A percentile compares a stretch with the other conserved stretches of the same genome.
Conservation (phyloP, 345 rosid species). For the Camelina hispida region DNA sequence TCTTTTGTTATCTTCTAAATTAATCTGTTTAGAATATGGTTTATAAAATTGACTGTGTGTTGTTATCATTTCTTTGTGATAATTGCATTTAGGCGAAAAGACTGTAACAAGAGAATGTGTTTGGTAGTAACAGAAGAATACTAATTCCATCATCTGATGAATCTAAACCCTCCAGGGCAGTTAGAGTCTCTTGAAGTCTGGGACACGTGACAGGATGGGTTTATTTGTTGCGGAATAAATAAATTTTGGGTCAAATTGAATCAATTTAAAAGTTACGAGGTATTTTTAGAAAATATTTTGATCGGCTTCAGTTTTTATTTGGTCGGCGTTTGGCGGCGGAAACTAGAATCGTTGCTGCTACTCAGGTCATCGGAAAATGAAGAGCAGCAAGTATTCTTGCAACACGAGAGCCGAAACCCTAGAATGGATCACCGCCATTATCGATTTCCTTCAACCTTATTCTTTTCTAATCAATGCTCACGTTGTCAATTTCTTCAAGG, state of each 20-base stretch:
- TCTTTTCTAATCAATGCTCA: constrained; percentile 62
- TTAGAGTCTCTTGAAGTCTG: not conserved
- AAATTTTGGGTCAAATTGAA: not conserved
- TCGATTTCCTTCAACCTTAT: constrained; percentile 63
- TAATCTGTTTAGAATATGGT: not conserved
- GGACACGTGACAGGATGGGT: constrained; percentile 14
- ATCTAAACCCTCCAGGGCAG: not conserved
- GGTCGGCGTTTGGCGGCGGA: constrained; percentile 38
- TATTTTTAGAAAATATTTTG: not conserved
- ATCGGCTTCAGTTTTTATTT: constrained; percentile 1
- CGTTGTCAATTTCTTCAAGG: constrained; percentile 85
- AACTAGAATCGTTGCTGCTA: not conserved
- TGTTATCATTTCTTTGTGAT: not conserved
- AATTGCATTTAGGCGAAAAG: not conserved
- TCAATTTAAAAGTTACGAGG: not conserved
- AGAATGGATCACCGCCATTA: constrained; percentile 75
- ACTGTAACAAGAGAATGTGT: not conserved
- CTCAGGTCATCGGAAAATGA: constrained; percentile 32
- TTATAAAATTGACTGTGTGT: not conserved
- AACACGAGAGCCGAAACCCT: constrained; percentile 63
- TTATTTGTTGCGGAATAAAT: not conserved
- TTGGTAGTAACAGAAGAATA: not conserved
- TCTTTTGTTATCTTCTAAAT: not conserved
- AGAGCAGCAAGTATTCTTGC: constrained; percentile 57
- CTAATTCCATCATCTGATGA: not conserved